Evolutionary conservation across 2,329 filamentous ascomycete genomes (phyloP), one percentile per base, ranked within the genome.

Genomic region (Nigrograna mackinnonii): DNA sequence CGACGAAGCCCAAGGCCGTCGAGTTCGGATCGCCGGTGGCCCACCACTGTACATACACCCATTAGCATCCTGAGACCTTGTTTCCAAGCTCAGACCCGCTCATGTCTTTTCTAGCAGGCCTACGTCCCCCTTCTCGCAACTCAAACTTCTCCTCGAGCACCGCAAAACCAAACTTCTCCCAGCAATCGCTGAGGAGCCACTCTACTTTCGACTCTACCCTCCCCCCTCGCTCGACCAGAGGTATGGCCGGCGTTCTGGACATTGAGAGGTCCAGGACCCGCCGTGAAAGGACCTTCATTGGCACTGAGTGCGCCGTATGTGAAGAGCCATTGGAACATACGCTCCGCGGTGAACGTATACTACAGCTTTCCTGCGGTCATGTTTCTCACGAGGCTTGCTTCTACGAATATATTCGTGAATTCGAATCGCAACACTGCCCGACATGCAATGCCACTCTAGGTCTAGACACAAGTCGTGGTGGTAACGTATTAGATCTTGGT

Each of bases 381-480:
- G 92, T 99, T 46, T 91, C 92, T 9, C 94, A 99, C 67, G 94
- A 97, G 69, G 94, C 92, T 24, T 99, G 94, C 72, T 97, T 99
- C 67, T 97, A 97, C 73, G 94, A 99, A 70, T 96, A 95, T 66
- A 95, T 99, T 58, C 88, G 89, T 61, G 92, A 96, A 63, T 88
- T 92, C 45, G 91, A 97, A 55, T 89, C 89, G 39, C 91, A 97
- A 61, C 91, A 90, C 62, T 99, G 94, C 71, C 94, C 94, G 20
- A 87, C 89, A 52, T 99, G 94, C 71, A 87, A 96, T 75, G 88
- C 91, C 51, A 91, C 94, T 16, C 74, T 99, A 39, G 90, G 91
- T 49, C 76, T 99, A 32, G 94, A 99, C 70, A 94, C 91, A 5
- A 96, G 89, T 67, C 83, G 94, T 50, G 91, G 91, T 46, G 91